Evolutionary conservation across 1,284 basidiomycete genomes (phyloP), one percentile per base, ranked within the genome.

Genomic region (Puccinia triticina): DNA sequence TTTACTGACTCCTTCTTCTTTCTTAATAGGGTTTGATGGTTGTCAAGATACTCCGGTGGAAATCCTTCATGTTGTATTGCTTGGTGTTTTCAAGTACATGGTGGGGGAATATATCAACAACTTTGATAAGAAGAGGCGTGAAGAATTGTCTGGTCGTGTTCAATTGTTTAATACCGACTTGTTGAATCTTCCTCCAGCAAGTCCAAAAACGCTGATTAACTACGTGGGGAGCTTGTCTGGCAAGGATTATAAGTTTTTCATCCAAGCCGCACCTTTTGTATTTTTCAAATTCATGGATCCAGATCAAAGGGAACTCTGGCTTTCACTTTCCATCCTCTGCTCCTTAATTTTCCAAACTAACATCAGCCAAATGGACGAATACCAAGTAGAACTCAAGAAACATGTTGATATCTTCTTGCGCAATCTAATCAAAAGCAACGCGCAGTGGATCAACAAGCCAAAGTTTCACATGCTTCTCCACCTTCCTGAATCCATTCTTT

Each of bases 371-470:
- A 84, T 88, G 34, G 84, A 87, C 37, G n/a, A 5, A 8, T 86
- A 88, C 82, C 8, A 86, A n/a, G 87, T 12, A 5, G 76, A 77
- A 16, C 21, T 77, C 0, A 4, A 84, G 2, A 12, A 67, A 1
- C 86, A 83, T 50, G 87, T 89, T 26, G 37, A 87, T 0, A 40
- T 85, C 12, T 88, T 88, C 73, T 84, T 88, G 0, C 26, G 85
- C 0, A 83, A 84, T 5, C 86, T 86, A 0, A 86, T 85, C 0
- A 72, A 48, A 0, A 87, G 86, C 85, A 87, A 85, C 0, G 75
- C 76, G 4, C 84, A 83, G 0, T 88, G 88, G 88, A 88, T 88
- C 79, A 88, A 88, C 80, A 89, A 89, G 80, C 86, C 87, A 0
- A 89, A 89, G 78, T 88, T 85, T 48, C 85, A 86, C 55, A 78